Evolutionary conservation across 306 rosid species (phyloP).

Genomic region (Begonia loranthoides): DNA sequence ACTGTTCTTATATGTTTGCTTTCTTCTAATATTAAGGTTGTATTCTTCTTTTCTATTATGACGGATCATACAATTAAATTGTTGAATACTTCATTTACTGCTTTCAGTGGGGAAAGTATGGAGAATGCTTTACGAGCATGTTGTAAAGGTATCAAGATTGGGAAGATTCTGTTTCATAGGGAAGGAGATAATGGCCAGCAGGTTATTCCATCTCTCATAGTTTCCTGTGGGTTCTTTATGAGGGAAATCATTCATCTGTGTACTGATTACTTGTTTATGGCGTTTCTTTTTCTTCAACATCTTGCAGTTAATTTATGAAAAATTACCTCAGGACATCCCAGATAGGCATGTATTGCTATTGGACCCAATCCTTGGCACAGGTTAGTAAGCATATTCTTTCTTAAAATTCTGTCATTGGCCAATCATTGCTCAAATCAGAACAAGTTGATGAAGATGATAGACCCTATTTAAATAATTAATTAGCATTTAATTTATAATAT

Average conservation of each 20-base stretch:
- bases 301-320: constrained; percentile 85
- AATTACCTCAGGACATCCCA: constrained; percentile 83
- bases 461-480: no score
- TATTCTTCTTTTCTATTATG: no score
- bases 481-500: no score
- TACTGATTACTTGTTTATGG: constrained; percentile 7
- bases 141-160: constrained; percentile 98
- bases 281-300: constrained; percentile 11
- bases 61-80: no score
- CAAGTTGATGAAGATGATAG: no score
- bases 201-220: constrained; percentile 33
- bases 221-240: neutral
- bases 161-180: constrained; percentile 96
- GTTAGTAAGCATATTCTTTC: constrained; percentile 15
- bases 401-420: no score
- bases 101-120: constrained; percentile 92
- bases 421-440: no score
- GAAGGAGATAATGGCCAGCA: constrained; percentile 98
- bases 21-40: no score
- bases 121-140: constrained; percentile 98
- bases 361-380: constrained; percentile 99
- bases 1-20: no score
- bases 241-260: constrained; percentile 1
- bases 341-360: constrained; percentile 85
- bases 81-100: no score